Base-by-base conservation (phyloP, 371 early-diverging fungal genomes). In the Syncephalis plumigaleata region DNA sequence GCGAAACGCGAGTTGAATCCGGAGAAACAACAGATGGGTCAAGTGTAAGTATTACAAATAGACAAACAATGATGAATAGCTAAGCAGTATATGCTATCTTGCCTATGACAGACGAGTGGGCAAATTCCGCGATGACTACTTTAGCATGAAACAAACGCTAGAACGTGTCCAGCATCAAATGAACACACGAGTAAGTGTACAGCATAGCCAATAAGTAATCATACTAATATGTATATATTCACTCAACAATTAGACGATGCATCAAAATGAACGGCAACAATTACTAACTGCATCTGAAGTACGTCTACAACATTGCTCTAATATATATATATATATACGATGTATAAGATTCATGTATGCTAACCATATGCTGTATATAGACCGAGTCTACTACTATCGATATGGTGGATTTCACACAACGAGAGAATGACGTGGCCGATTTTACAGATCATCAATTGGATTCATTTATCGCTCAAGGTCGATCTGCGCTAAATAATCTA, bases 1-100 rank as follows among this genome's bases (percentile, higher is more conserved):
- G 78, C 81, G 23, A 75, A 74, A 57, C 66, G 81, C 52, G 87
- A 86, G 54, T 63, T 81, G 53, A 75, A 81, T 23, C 61, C 77
- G 5, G 71, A 61, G 21, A 84, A 83, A 50, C 78, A 80, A 52
- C 83, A 86, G 55, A 80, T 71, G 20, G 82, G 81, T 0, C 52
- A 75, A 20, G 65, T 66, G 84, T 85, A 71, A 55, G 65, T 63
- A 22, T 42, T 26, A 36, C 16, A n/a, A n/a, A n/a, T n/a, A n/a
- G n/a, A n/a, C n/a, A n/a, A n/a, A n/a, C n/a, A n/a, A n/a, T 15
- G 20, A 21, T 9, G 18, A 9, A n/a, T 49, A n/a, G n/a, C n/a
- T n/a, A n/a, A n/a, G n/a, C n/a, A n/a, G n/a, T n/a, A n/a, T n/a
- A n/a, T n/a, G n/a, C n/a, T n/a, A 4, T 13, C 2, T 25, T 45